Evolutionary conservation across 164 flowering plant species (phyloP), one percentile per base, ranked within the genome.

Genomic region (Warburgia ugandensis): DNA sequence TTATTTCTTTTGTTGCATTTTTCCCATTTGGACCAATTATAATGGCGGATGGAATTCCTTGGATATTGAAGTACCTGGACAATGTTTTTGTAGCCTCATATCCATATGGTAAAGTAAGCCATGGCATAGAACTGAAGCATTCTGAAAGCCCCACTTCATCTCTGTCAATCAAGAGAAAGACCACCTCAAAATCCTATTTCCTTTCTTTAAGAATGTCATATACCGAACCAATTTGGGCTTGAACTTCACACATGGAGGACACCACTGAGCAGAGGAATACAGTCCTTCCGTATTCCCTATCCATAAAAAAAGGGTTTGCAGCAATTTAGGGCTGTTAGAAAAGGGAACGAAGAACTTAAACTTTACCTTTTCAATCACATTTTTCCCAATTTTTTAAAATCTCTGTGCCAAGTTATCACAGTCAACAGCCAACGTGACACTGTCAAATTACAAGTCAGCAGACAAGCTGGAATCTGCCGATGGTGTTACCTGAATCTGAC

Each of bases 21-120:
- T 83, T 86, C 13, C 91, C 92, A 54, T 79, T 79, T 0, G 91
- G 86, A 11, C 91, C 95, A 21, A 86, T 45, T 11, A 86, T 76
- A 2, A 81, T 66, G 39, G 83, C 58, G 45, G 77, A 67, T 1
- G 95, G 95, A 20, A 86, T 83, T 6, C 71, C 73, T 52, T 60
- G 66, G 12, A 86, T 74, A 38, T 83, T 77, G 21, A 83, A 86
- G 55, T 83, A 69, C 65, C 57, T 78, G 19, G 66, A 54, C 3
- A 83, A 71, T 16, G 35, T 11, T 41, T 68, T 83, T 2, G 56
- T 42, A n/a, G 54, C 63, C 16, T 67, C 68, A 50, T 83, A 84
- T 3, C 75, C 78, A 29, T 65, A 77, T 1, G 95, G 89, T 52
- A 86, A 32, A 12, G 89, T 81, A 14, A 76, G 68, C 95, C 95